Base-by-base conservation (phyloP, 345 rosid species). In the Xanthoceras sorbifolium region DNA sequence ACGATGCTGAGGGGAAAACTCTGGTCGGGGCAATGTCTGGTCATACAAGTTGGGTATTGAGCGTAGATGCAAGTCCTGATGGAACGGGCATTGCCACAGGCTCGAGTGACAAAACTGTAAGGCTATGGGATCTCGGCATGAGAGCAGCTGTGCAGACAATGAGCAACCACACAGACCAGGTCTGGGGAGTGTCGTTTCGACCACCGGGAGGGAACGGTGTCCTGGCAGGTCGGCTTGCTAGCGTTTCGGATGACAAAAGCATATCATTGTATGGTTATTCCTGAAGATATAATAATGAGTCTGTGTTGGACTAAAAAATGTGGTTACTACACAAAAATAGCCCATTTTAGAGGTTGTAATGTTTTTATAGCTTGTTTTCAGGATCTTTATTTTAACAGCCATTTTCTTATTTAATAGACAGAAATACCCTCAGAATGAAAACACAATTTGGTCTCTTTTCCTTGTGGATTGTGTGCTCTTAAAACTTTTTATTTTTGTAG, bases 221-320 rank as follows among this genome's bases (percentile, higher is more conserved):
- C 64, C 87, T 89, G 15, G 84, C 82, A 52, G 92, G 92, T 50
- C 87, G 93, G 18, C 92, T 94, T 29, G 98, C 93, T 69, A 96
- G 97, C 76, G 97, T 96, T 26, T 92, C 97, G 0, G 99, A 96
- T 75, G 99, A 92, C 89, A 93, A 96, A 83, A 92, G 97, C 87
- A 84, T 96, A 50, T 96, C 97, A 0, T 85, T 94, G 18, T 94
- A 94, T 71, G 97, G 89, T 81, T 94, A 87, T 80, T 93, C 98
- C 44, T 93, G 85, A 90, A 67, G n/a, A n/a, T n/a, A n/a, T n/a
- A n/a, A n/a, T n/a, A n/a, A n/a, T n/a, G n/a, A n/a, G n/a, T n/a
- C n/a, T n/a, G n/a, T n/a, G n/a, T n/a, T n/a, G n/a, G n/a, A n/a
- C n/a, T n/a, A n/a, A n/a, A n/a, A n/a, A n/a, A n/a, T n/a, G n/a